A percentile compares a stretch with the other conserved stretches of the same genome.
Evolutionary conservation across 129 eudicot genomes (phyloP).

Genomic region (Centella asiatica): DNA sequence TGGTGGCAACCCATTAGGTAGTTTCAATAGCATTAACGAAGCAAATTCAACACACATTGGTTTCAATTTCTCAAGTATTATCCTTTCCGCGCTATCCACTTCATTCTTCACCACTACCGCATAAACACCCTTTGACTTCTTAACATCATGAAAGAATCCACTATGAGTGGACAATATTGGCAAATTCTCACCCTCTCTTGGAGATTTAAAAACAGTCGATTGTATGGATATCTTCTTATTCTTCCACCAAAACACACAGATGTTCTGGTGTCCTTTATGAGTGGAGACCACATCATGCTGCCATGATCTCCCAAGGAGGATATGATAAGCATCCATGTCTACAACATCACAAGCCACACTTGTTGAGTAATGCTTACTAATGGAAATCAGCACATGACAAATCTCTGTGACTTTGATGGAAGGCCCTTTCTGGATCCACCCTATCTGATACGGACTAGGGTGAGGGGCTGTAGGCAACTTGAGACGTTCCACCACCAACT

Average conservation of each 20-base stretch:
- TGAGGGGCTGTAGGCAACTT: not conserved
- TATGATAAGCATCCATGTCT: slow-evolving; percentile 5
- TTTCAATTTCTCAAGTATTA: not conserved
- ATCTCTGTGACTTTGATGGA: not conserved
- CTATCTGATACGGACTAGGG: not conserved
- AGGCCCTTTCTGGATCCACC: not conserved
- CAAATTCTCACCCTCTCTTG: too few species aligned
- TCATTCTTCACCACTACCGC: not conserved
- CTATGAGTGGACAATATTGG: too few species aligned
- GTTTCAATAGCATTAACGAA: not conserved
- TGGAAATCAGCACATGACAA: slow-evolving; percentile 1
- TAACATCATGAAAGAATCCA: too few species aligned
- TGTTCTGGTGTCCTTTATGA: too few species aligned
- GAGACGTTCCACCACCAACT: not conserved
- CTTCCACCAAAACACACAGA: not conserved
- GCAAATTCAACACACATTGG: not conserved
- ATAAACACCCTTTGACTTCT: too few species aligned
- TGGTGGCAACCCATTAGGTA: not conserved
- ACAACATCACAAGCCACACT: slow-evolving; percentile 3
- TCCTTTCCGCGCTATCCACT: too few species aligned
- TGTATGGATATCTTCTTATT: not conserved
- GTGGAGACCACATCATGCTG: too few species aligned
- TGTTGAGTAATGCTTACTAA: not conserved
- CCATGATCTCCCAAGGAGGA: not conserved
- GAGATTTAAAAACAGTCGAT: not conserved